A percentile compares a stretch with the other conserved stretches of the same genome.
Evolutionary conservation across 805 yeast species (phyloP).

Genomic region (Zygosaccharomyces kombuchaensis): DNA sequence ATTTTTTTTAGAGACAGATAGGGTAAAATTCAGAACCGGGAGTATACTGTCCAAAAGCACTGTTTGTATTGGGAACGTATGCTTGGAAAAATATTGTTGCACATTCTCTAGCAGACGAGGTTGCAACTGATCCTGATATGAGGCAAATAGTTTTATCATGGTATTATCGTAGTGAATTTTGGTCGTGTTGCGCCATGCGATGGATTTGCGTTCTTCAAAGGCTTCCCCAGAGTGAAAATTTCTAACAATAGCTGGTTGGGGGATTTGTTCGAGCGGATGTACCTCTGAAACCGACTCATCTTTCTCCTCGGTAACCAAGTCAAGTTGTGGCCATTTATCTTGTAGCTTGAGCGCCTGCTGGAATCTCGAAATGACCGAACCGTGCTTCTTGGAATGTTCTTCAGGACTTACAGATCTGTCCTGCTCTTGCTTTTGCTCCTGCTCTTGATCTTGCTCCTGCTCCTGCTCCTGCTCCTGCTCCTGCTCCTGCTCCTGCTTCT

Average conservation of each 20-base stretch:
- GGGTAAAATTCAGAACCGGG: conserved; percentile 25
- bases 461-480: conserved; percentile 7
- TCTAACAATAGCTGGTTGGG: conserved; percentile 61
- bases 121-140: conserved; percentile 18
- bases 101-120: conserved; percentile 35
- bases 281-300: conserved; percentile 29
- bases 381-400: conserved; percentile 38
- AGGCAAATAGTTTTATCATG: conserved; percentile 25
- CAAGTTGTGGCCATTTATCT: conserved; percentile 22
- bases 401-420: conserved; percentile 6
- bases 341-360: conserved; percentile 39
- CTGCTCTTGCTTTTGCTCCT: conserved; percentile 6
- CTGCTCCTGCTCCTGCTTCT: conserved; percentile 15
- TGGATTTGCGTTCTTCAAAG: conserved; percentile 42
- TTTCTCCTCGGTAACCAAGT: conserved; percentile 13
- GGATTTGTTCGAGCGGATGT: conserved; percentile 64
- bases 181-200: conserved; percentile 31
- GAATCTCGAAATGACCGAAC: conserved; percentile 51
- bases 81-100: conserved; percentile 21
- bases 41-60: conserved; percentile 26
- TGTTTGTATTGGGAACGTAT: conserved; percentile 35
- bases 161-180: conserved; percentile 29
- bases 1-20: conserved; percentile 30
- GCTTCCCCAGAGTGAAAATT: conserved; percentile 25
- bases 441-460: conserved; percentile 17